phyloP scores from a whole-genome alignment of 306 rosid genomes.

The Cucurbita moschata region DNA sequence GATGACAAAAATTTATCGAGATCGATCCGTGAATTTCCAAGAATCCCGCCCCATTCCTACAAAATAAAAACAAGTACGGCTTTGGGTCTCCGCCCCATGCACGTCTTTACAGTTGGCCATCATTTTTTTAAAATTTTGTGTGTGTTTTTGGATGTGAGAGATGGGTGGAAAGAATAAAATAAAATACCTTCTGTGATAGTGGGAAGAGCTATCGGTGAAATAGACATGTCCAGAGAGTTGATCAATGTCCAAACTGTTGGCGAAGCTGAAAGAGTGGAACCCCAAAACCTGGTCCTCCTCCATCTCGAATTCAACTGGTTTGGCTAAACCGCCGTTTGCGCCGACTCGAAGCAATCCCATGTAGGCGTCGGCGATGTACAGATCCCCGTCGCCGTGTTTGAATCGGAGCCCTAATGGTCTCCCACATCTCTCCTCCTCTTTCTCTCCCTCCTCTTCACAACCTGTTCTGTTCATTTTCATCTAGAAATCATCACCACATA shows the following conservation, averaged over 20 bases:
- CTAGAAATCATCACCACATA: not conserved
- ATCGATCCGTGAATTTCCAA: no score
- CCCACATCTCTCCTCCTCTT: constrained; percentile 57
- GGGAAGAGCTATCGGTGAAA: constrained; percentile 52
- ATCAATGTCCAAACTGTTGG: constrained; percentile 54
- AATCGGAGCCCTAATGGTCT: constrained; percentile 62
- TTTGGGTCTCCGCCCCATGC: no score
- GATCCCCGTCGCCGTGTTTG: constrained; percentile 19
- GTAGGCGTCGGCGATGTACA: constrained; percentile 71
- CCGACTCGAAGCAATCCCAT: constrained; percentile 49
- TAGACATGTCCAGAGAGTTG: constrained; percentile 28
- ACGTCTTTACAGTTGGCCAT: no score
- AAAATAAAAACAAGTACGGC: no score
- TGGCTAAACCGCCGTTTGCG: constrained; percentile 33
- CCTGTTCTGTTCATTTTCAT: constrained; percentile 17
- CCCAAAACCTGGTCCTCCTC: not conserved
- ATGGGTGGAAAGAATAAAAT: constrained; percentile 16
- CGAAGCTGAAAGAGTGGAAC: constrained; percentile 21
- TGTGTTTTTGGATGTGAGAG: no score
- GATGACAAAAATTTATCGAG: no score
- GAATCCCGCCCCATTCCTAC: no score
- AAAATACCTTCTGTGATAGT: constrained; percentile 42
- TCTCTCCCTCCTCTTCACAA: constrained; percentile 39
- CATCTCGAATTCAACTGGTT: constrained; percentile 2
- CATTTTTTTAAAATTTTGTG: no score